Percentiles rank a stretch among this genome's conserved stretches.
Conservation (phyloP, 2,329 filamentous ascomycete genomes). For the Stagonosporopsis vannaccii region DNA sequence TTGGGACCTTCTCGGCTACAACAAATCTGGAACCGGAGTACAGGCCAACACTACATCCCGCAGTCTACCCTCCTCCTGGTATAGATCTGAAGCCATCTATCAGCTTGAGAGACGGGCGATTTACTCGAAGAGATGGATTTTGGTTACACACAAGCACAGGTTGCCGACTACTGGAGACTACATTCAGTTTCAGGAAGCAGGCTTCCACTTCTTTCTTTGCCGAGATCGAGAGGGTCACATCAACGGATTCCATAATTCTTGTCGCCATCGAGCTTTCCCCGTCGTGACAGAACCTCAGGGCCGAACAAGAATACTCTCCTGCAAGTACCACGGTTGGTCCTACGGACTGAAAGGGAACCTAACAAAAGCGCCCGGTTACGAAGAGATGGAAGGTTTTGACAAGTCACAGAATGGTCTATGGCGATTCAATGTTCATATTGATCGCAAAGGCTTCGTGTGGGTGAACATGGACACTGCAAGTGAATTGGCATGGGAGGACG, state of each 20-base stretch:
- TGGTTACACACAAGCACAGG: conserved; percentile 44
- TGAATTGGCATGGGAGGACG: neutral
- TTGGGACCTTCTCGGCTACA: conserved; percentile 5
- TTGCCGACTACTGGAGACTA: conserved; percentile 27
- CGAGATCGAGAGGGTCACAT: conserved; percentile 12
- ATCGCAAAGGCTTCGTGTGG: conserved; percentile 30
- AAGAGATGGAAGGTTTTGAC: conserved; percentile 44
- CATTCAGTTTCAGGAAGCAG: conserved; percentile 28
- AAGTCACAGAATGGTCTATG: conserved; percentile 37
- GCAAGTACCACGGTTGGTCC: conserved; percentile 51
- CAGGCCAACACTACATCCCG: neutral
- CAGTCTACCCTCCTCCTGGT: conserved; percentile 5
- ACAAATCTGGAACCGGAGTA: neutral
- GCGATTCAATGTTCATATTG: conserved; percentile 29
- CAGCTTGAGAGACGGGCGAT: conserved; percentile 56
- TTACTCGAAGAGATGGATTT: conserved; percentile 50
- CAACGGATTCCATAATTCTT: conserved; percentile 49
- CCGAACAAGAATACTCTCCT: conserved; percentile 42
- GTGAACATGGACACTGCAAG: conserved; percentile 28
- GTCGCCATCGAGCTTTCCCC: conserved; percentile 37
- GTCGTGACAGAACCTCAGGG: conserved; percentile 36
- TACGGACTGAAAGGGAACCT: conserved; percentile 49
- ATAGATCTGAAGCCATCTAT: conserved; percentile 32
- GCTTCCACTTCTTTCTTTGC: conserved; percentile 38
- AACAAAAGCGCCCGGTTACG: conserved; percentile 50